Evolutionary conservation across 139 green algal genomes (phyloP), one percentile per base, ranked within the genome.

Genomic region (Chlamydomonas sp.): DNA sequence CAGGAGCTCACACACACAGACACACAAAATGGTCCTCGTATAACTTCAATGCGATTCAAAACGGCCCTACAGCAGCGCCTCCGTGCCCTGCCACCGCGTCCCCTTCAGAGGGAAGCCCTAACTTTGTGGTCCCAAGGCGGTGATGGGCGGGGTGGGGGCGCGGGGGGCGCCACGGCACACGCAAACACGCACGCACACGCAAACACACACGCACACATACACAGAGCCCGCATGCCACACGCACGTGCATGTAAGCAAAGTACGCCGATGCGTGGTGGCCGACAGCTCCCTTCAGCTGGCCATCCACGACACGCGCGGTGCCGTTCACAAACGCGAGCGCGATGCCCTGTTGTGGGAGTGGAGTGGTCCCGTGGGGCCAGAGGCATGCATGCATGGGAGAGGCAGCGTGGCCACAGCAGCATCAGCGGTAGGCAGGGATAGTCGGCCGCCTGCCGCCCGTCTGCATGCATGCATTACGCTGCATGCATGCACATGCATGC

Each of bases 181-280:
- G n/a, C n/a, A n/a, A n/a, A n/a, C n/a, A 50, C 13, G 39, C 39
- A 50, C 13, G 39, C n/a, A n/a, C n/a, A n/a, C n/a, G n/a, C n/a
- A n/a, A n/a, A n/a, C n/a, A n/a, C n/a, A n/a, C n/a, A n/a, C n/a
- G n/a, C n/a, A n/a, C n/a, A n/a, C n/a, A n/a, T n/a, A n/a, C n/a
- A n/a, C n/a, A 50, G 39, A n/a, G 10, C 39, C 39, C 13, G 39
- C 39, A 50, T 50, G 39, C 39, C 8, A 8, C 22, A 6, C 10
- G 50, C 8, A 73, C 69, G 2, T 61, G 62, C 75, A 81, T 77
- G 75, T 81, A 81, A 2, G 75, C 75, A 66, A 81, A 74, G 1
- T 77, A 65, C 60, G 75, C 75, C 59, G 72, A 71, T 0, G 70
- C 58, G 39, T 81, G 75, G 36, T 81, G 75, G n/a, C 75, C 71